Base-by-base conservation (phyloP, 2,329 filamentous ascomycete genomes). In the Tricladium varicosporioides region DNA sequence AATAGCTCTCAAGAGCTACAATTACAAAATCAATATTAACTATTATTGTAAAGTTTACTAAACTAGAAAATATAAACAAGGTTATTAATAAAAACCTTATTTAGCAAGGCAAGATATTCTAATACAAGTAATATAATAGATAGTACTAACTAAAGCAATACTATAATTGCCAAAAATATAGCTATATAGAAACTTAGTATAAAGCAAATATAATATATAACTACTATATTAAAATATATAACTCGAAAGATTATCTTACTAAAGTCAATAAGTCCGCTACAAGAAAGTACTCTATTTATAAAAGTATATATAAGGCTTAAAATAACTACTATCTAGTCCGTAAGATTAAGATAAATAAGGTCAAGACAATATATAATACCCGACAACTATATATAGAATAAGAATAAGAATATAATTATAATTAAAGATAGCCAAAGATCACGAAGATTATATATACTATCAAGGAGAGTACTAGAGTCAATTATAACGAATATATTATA, bases 291-390 rank as follows among this genome's bases (percentile, higher is more conserved):
- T 54, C 60, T 61, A 58, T 65, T n/a, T 68, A 57, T 53, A 65
- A 65, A 66, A 64, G 59, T 55, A 54, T 44, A 55, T 60, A 68
- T 48, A 65, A 63, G 36, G 64, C 60, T 60, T 66, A 56, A 62
- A 68, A 62, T 54, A 67, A 66, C 53, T 57, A 62, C 60, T 67
- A 62, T 59, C 63, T 50, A 58, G 65, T 60, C 48, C 65, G 59
- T 54, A 65, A 56, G n/a, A 67, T 62, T 44, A 65, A 67, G 56
- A 49, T 65, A 53, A 43, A 53, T 51, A 60, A 60, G 58, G 60
- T 65, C 1, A 60, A 65, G 61, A 53, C 63, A 57, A 57, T 59
- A 18, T 64, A 64, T 45, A 43, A 62, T 49, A 45, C 40, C 55
- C 54, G 60, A 13, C 62, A 52, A 53, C 62, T 36, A 61, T 43